Evolutionary conservation across 2,329 filamentous ascomycete species (phyloP).

Genomic region (Cercospora brassicicola): DNA sequence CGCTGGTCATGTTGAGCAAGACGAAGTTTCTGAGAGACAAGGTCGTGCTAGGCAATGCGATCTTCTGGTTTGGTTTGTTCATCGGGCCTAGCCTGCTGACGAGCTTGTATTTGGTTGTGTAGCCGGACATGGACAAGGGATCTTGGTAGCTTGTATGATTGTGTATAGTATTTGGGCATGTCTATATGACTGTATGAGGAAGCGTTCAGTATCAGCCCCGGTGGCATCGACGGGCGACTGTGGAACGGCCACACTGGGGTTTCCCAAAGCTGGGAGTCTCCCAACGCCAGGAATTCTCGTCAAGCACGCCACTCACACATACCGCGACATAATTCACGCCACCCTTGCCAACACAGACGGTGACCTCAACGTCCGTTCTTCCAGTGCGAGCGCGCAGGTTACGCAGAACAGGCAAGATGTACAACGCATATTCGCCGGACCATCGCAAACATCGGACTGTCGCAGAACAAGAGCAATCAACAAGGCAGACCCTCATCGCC

Average conservation of each 20-base stretch:
- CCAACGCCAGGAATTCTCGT: not conserved
- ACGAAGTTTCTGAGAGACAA: slow-evolving; percentile 65
- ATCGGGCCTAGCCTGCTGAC: slow-evolving; percentile 68
- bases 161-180: not conserved
- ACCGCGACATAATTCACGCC: not conserved
- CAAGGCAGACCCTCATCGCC: not conserved
- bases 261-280: not conserved
- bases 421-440: not conserved
- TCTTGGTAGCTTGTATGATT: not conserved
- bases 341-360: not conserved
- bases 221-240: not conserved
- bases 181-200: not conserved
- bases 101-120: slow-evolving; percentile 51
- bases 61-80: slow-evolving; percentile 79
- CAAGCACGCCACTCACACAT: not conserved
- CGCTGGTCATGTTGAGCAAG: slow-evolving; percentile 66
- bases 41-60: slow-evolving; percentile 66
- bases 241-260: not conserved
- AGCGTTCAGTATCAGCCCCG: not conserved
- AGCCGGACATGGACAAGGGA: not conserved
- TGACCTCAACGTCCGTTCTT: not conserved
- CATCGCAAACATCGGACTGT: not conserved
- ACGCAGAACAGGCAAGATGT: slow-evolving; percentile 10
- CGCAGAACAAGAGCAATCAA: not conserved
- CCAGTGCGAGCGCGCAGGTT: slow-evolving; percentile 1